Evolutionary conservation across 2,329 filamentous ascomycete genomes (phyloP).

Genomic region (Aspergillus quadricinctus): DNA sequence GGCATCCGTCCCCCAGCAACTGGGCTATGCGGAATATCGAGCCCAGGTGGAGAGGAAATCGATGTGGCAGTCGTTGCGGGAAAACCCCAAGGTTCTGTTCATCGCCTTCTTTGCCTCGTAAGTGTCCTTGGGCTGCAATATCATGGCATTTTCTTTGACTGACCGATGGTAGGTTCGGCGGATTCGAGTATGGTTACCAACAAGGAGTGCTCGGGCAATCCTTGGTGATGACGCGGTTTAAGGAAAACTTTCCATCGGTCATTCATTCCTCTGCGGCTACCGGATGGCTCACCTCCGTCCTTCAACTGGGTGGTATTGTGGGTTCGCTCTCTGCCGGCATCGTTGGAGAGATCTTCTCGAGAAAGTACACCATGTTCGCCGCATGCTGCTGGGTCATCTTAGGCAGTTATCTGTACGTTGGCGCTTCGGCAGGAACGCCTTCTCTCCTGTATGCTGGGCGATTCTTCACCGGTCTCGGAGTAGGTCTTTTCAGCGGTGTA

Average conservation of each 20-base stretch:
- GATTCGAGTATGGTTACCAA: slow-evolving; percentile 49
- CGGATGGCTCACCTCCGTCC: slow-evolving; percentile 48
- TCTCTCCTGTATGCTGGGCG: slow-evolving; percentile 23
- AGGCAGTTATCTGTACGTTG: slow-evolving; percentile 36
- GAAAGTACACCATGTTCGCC: slow-evolving; percentile 51
- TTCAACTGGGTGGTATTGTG: slow-evolving; percentile 47
- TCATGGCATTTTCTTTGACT: neutral
- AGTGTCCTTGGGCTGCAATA: neutral
- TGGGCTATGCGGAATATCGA: slow-evolving; percentile 1
- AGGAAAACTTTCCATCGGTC: slow-evolving; percentile 43
- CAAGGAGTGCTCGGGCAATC: slow-evolving; percentile 41
- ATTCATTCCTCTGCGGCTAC: slow-evolving; percentile 37
- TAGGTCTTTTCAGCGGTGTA: slow-evolving; percentile 31
- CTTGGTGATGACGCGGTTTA: slow-evolving; percentile 49
- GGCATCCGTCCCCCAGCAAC: slow-evolving; percentile 6
- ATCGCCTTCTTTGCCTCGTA: slow-evolving; percentile 49
- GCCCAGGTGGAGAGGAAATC: slow-evolving; percentile 18
- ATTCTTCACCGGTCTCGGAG: slow-evolving; percentile 29
- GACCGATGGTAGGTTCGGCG: slow-evolving; percentile 33
- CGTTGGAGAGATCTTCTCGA: slow-evolving; percentile 48
- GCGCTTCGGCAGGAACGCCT: slow-evolving; percentile 21
- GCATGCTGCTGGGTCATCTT: slow-evolving; percentile 47
- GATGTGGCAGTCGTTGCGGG: slow-evolving; percentile 23
- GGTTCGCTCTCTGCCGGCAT: slow-evolving; percentile 42
- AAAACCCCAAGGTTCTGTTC: slow-evolving; percentile 47